A percentile compares a stretch with the other conserved stretches of the same genome.
phyloP scores from a whole-genome alignment of 2,329 filamentous ascomycete species.

The Colletotrichum tofieldiae region DNA sequence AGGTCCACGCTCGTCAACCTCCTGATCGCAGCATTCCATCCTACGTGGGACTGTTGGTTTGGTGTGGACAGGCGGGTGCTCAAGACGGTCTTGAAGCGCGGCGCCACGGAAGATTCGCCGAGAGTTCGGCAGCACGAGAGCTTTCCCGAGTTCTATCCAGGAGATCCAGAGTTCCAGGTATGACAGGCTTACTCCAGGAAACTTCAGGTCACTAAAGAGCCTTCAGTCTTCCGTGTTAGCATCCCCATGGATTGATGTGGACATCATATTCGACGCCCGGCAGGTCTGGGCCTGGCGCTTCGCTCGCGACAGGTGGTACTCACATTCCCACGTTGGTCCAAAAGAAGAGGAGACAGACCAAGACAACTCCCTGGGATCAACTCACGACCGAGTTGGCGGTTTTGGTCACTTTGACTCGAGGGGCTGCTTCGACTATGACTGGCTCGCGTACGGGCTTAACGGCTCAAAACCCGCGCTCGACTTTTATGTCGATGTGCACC shows the following conservation, averaged over 20 bases:
- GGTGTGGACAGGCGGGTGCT: constrained; percentile 46
- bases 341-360: constrained; percentile 40
- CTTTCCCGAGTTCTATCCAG: constrained; percentile 47
- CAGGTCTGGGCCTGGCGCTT: constrained; percentile 62
- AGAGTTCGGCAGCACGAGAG: constrained; percentile 23
- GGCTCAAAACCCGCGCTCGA: constrained; percentile 28
- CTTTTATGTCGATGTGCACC: constrained; percentile 56
- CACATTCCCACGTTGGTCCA: constrained; percentile 47
- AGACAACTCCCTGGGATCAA: constrained; percentile 29
- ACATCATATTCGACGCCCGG: constrained; percentile 64
- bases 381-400: constrained; percentile 47
- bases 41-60: constrained; percentile 58
- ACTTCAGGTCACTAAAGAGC: constrained; percentile 23
- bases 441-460: constrained; percentile 40
- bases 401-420: constrained; percentile 52
- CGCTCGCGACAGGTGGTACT: constrained; percentile 53
- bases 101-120: constrained; percentile 12
- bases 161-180: constrained; percentile 63
- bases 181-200: constrained; percentile 35
- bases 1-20: constrained; percentile 56
- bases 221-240: constrained; percentile 60
- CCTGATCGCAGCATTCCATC: constrained; percentile 55
- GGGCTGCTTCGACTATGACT: constrained; percentile 57
- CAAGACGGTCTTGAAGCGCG: constrained; percentile 27
- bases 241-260: constrained; percentile 61